Percentiles rank a stretch among this genome's conserved stretches.
phyloP scores from a whole-genome alignment of 176 grass and related monocot genomes.

The Hyparrhenia diplandra region DNA sequence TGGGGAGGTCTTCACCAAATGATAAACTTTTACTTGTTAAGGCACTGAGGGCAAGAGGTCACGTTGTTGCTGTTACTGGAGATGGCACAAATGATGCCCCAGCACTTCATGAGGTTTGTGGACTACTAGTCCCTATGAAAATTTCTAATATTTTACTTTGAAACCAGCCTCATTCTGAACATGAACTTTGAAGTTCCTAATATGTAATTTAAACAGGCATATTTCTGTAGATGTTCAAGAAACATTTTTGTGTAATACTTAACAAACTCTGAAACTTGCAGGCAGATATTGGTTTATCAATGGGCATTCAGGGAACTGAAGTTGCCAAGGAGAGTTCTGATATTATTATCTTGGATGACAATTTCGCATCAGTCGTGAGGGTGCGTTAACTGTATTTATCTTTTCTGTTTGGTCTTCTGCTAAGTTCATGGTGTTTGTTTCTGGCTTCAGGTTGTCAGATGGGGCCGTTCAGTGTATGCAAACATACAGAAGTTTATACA shows the following conservation, averaged over 20 bases:
- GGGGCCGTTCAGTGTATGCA: conserved; percentile 91
- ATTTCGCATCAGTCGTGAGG: conserved; percentile 94
- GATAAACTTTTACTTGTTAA: conserved; percentile 90
- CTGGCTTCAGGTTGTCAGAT: conserved; percentile 76
- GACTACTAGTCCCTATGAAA: neutral
- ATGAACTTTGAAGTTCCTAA: neutral
- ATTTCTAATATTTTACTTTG: neutral
- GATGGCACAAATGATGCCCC: conserved; percentile 98
- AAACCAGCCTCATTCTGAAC: conserved; percentile 1
- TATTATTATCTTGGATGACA: conserved; percentile 98
- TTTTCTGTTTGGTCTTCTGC: neutral
- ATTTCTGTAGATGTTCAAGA: neutral
- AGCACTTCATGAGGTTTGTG: conserved; percentile 79
- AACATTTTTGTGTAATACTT: conserved; percentile 14
- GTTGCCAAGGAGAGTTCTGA: conserved; percentile 99
- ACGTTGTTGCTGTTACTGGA: conserved; percentile 95
- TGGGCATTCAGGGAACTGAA: conserved; percentile 98
- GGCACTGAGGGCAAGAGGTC: conserved; percentile 61
- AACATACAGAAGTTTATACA: conserved; percentile 99
- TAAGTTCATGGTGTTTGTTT: conserved; percentile 31
- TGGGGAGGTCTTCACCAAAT: conserved; percentile 94
- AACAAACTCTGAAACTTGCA: conserved; percentile 38
- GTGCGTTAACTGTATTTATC: conserved; percentile 19
- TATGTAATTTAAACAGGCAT: neutral
- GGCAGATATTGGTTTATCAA: conserved; percentile 96